These are phyloP conservation scores for Lentinula boryana DNA, from an alignment of 768 basidiomycete species.

Conservation along the genomic window DNA sequence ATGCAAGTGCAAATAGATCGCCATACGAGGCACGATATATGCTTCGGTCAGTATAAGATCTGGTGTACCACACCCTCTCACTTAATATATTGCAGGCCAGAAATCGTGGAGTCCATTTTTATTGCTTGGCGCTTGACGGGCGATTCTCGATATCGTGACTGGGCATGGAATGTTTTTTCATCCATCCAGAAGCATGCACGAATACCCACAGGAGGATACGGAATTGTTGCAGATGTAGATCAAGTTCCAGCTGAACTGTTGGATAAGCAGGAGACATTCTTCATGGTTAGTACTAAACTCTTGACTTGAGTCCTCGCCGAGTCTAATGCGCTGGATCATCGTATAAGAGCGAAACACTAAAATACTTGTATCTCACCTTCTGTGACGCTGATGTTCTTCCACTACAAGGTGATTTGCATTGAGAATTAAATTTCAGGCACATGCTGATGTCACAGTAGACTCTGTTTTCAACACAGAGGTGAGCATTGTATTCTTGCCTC, in stretches of 20 bases:
- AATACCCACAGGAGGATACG: constrained; percentile 56
- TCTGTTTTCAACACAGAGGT: constrained; percentile 5
- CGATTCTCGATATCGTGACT: constrained; percentile 54
- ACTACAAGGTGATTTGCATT: neutral
- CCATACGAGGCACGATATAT: constrained; percentile 68
- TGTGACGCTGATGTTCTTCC: constrained; percentile 1
- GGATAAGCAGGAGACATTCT: constrained; percentile 6
- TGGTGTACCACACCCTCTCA: neutral
- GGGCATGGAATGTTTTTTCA: constrained; percentile 66
- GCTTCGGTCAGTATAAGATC: constrained; percentile 36
- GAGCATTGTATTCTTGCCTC: neutral
- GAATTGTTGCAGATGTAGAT: constrained; percentile 61
- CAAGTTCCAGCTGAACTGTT: constrained; percentile 37
- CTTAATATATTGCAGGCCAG: constrained; percentile 41
- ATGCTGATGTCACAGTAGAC: neutral
- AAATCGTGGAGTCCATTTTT: constrained; percentile 74
- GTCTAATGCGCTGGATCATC: neutral
- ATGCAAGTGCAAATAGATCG: neutral
- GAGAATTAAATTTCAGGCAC: neutral
- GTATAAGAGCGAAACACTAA: constrained; percentile 2
- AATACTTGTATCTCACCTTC: constrained; percentile 5
- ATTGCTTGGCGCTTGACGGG: constrained; percentile 65
- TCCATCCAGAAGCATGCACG: constrained; percentile 62
- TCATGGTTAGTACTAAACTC: neutral
- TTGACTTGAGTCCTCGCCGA: neutral